Evolutionary conservation across 2,329 filamentous ascomycete species (phyloP), one percentile per base, ranked within the genome.

Genomic region (Sclerotinia glacialis): DNA sequence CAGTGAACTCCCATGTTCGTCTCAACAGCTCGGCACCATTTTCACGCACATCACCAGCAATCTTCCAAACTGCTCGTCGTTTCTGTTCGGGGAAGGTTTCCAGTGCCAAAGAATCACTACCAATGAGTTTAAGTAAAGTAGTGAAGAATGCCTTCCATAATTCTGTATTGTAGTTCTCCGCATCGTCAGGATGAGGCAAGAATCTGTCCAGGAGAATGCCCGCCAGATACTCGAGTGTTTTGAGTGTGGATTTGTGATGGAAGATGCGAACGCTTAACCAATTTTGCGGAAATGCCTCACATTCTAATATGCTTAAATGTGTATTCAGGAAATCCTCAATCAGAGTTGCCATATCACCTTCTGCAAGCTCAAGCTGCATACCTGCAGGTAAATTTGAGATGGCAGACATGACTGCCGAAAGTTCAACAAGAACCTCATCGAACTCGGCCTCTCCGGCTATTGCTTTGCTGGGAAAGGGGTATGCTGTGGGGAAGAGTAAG

Each of bases 71-170:
- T 0, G 95, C 94, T 65, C 95, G 84, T 55, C 95, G 84, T 80
- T 98, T 99, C 79, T 99, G 95, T 77, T 99, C 96, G 0, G 95
- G 93, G 75, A 97, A 98, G 0, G 93, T 97, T 76, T 99, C 95
- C 47, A 99, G 84, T 0, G 95, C 93, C 26, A 99, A 83, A 0
- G 90, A 91, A 46, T 93, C 88, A 74, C 93, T 97, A 6, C 92
- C 91, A 3, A 99, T 92, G 3, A 98, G 87, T 75, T 91, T 93
- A 37, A 99, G 83, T 40, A 99, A 81, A 0, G 93, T 94, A 23
- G 89, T 90, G 76, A 99, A 97, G 80, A 97, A 97, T 42, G 90
- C 83, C 71, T 94, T 93, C 95, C 95, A 99, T 16, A 98, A 81
- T 67, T 96, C 91, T 14, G 92, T 97, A 75, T 96, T 93, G 78